Conservation (phyloP, 352 stramenopile species). For the Phytophthora parvispora region DNA sequence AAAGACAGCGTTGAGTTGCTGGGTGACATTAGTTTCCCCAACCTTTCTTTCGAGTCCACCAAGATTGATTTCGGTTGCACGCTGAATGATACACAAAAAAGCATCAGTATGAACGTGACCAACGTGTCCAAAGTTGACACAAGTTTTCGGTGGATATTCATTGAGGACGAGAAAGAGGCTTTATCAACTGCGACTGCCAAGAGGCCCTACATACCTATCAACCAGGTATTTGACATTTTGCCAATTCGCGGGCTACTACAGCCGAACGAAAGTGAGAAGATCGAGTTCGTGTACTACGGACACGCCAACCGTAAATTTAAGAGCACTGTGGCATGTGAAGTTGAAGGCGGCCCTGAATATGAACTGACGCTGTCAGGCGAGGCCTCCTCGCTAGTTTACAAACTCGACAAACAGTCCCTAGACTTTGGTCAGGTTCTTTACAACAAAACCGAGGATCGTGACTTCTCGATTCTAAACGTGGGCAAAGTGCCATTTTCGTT, state of each 20-base stretch:
- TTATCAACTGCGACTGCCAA: conserved; percentile 63
- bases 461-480: conserved; percentile 94
- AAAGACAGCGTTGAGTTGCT: conserved; percentile 91
- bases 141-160: conserved; percentile 94
- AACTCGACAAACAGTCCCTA: conserved; percentile 91
- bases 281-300: conserved; percentile 96
- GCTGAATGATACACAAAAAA: conserved; percentile 96
- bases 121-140: conserved; percentile 94
- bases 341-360: conserved; percentile 96
- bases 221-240: conserved; percentile 96
- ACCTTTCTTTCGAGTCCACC: conserved; percentile 92
- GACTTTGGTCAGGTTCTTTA: conserved; percentile 97
- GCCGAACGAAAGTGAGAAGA: conserved; percentile 90
- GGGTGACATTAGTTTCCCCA: conserved; percentile 96
- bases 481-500: conserved; percentile 95
- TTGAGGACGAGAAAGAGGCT: conserved; percentile 92
- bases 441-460: conserved; percentile 93
- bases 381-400: conserved; percentile 93
- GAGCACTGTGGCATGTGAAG: conserved; percentile 91
- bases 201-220: conserved; percentile 92
- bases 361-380: conserved; percentile 91
- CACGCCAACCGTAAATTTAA: conserved; percentile 94
- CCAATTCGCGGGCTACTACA: conserved; percentile 90
- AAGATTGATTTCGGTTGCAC: conserved; percentile 96
- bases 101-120: conserved; percentile 84